phyloP scores from a whole-genome alignment of 2,329 filamentous ascomycete species.

The Didymella keratinophila region DNA sequence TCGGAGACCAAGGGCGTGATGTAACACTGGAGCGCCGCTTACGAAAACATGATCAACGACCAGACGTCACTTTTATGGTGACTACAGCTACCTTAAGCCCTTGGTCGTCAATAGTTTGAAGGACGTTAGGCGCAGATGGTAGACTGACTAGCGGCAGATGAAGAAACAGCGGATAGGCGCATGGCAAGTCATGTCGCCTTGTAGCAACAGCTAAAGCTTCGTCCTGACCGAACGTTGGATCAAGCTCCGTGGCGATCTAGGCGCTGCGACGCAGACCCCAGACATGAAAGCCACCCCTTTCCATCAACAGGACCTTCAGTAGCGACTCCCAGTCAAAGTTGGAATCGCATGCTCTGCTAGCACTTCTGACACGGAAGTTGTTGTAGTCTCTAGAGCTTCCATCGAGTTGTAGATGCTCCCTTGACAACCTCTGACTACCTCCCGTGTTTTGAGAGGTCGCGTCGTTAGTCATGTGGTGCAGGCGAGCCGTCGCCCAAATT shows the following conservation, averaged over 20 bases:
- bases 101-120: not conserved
- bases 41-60: not conserved
- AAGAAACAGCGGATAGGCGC: not conserved
- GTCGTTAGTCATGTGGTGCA: not conserved
- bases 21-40: not conserved
- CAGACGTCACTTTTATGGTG: not conserved
- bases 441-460: too few species aligned
- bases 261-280: too few species aligned
- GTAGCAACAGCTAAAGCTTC: not conserved
- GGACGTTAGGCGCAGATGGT: not conserved
- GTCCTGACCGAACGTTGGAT: not conserved
- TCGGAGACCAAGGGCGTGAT: not conserved
- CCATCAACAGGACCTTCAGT: too few species aligned
- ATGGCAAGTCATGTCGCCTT: not conserved
- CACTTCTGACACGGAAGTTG: too few species aligned
- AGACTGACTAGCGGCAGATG: not conserved
- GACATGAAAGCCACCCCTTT: too few species aligned
- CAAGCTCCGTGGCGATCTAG: not conserved
- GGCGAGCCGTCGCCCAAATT: not conserved
- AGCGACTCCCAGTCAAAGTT: too few species aligned
- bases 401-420: too few species aligned
- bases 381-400: too few species aligned
- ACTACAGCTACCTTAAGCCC: not conserved
- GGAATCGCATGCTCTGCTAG: too few species aligned
- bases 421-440: too few species aligned